A percentile compares a stretch with the other conserved stretches of the same genome.
Evolutionary conservation across 2,329 filamentous ascomycete genomes (phyloP).

Genomic region (Penicillium griseofulvum): DNA sequence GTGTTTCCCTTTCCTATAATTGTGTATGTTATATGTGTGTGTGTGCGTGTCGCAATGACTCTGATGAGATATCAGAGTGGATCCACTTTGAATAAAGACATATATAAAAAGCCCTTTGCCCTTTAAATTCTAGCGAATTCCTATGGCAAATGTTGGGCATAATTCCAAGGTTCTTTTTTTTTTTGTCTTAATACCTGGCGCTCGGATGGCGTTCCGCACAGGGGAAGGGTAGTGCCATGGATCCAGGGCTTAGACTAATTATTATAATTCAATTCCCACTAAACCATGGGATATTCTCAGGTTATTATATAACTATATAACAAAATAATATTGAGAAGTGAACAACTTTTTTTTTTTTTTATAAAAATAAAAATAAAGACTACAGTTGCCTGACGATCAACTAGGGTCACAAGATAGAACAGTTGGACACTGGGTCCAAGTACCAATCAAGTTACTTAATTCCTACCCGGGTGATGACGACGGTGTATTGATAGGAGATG

Average conservation of each 20-base stretch:
- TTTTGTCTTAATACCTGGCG: not conserved
- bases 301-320: too few species aligned
- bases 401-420: slow-evolving; percentile 5
- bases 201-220: slow-evolving; percentile 13
- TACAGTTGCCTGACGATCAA: slow-evolving; percentile 6
- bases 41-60: not conserved
- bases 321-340: too few species aligned
- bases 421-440: not conserved
- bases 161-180: not conserved
- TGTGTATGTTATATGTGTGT: not conserved
- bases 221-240: slow-evolving; percentile 18
- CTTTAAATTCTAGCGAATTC: not conserved
- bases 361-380: not conserved
- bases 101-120: not conserved
- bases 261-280: not conserved
- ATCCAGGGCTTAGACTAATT: not conserved
- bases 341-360: too few species aligned
- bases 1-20: not conserved
- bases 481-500: not conserved
- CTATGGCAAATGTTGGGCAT: not conserved
- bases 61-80: not conserved
- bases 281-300: too few species aligned
- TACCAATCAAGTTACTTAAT: slow-evolving; percentile 5
- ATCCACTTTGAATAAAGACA: not conserved
- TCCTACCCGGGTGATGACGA: slow-evolving; percentile 1